Conservation (phyloP, 2,329 filamentous ascomycete species). For the Sporothrix mexicana region DNA sequence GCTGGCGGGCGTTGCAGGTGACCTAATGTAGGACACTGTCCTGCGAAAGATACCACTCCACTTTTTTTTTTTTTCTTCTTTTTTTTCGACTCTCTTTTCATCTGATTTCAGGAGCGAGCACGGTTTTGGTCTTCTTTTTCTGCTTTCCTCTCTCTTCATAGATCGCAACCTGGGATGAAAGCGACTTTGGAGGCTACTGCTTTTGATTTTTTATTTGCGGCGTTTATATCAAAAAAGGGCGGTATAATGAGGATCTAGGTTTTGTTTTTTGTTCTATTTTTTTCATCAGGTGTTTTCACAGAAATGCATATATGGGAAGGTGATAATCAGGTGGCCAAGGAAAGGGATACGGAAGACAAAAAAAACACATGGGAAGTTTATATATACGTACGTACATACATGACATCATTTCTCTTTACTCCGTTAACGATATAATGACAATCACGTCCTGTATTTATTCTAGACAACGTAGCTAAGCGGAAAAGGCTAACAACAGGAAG, state of each 20-base stretch:
- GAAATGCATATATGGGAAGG: neutral
- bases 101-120: constrained; percentile 5
- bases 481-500: neutral
- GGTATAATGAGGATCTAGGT: neutral
- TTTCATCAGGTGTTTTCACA: neutral
- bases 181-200: neutral
- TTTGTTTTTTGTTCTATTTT: neutral
- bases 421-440: neutral
- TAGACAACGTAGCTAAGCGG: neutral
- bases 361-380: neutral
- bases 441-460: neutral
- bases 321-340: neutral
- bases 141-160: neutral
- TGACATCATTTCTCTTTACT: constrained; percentile 1
- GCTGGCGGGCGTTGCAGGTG: constrained; percentile 93
- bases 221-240: neutral
- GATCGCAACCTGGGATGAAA: constrained; percentile 24
- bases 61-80: constrained; percentile 3
- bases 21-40: constrained; percentile 55
- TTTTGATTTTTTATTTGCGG: neutral
- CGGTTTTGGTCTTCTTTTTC: neutral
- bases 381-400: constrained; percentile 12
- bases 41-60: constrained; percentile 21
- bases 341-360: neutral
- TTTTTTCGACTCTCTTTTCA: neutral